Evolutionary conservation across 2,329 filamentous ascomycete species (phyloP).

Genomic region (Aspergillus fumigatiaffinis): DNA sequence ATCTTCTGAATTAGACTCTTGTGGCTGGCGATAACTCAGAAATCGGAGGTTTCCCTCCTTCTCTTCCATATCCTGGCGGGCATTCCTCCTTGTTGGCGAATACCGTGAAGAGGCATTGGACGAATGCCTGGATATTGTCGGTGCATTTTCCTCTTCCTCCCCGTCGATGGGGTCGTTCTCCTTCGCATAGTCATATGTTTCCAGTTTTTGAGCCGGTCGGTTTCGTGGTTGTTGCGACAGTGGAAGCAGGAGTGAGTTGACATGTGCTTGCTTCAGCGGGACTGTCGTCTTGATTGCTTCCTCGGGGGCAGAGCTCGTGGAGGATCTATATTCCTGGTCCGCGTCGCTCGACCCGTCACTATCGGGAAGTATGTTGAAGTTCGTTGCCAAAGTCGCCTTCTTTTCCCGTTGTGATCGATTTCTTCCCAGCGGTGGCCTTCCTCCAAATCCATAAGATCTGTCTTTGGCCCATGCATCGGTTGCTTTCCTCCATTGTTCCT

Average conservation of each 20-base stretch:
- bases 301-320: conserved; percentile 12
- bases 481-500: conserved; percentile 9
- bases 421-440: conserved; percentile 7
- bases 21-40: conserved; percentile 16
- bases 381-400: conserved; percentile 11
- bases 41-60: conserved; percentile 10
- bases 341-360: conserved; percentile 17
- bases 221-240: conserved; percentile 20
- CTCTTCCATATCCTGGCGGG: conserved; percentile 7
- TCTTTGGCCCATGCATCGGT: conserved; percentile 6
- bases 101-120: conserved; percentile 16
- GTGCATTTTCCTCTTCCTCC: conserved; percentile 12
- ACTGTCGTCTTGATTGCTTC: conserved; percentile 15
- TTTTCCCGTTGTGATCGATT: conserved; percentile 17
- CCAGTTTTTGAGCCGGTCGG: conserved; percentile 22
- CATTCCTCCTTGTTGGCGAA: conserved; percentile 17
- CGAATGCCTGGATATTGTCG: conserved; percentile 16
- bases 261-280: conserved; percentile 27
- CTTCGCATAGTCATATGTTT: conserved; percentile 31
- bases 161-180: conserved; percentile 32
- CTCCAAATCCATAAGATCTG: conserved; percentile 3
- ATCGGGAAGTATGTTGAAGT: conserved; percentile 32
- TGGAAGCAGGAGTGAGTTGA: conserved; percentile 33
- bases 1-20: conserved; percentile 17
- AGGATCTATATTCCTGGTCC: conserved; percentile 7